Base-by-base conservation (phyloP, 495 filamentous ascomycete genomes). In the Ascobolus immersus region DNA sequence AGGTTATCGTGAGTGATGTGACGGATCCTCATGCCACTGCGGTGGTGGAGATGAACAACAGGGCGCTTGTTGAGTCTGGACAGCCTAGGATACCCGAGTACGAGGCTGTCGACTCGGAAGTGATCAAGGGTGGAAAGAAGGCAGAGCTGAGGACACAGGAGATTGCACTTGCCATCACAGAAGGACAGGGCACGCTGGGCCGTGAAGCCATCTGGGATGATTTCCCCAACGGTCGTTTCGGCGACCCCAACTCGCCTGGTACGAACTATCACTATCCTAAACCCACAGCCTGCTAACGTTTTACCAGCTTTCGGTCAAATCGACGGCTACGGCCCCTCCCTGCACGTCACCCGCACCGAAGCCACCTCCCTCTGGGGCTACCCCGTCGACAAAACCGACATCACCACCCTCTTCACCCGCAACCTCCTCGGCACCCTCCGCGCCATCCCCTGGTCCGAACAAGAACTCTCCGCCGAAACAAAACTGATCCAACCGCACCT, bases 161-260 rank as follows among this genome's bases (percentile, higher is more conserved):
- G 33, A 17, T 48, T 34, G 44, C 80, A 4, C 65, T 93, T 12
- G 77, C 78, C 13, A 92, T 92, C 34, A 89, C 82, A 0, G 80
- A 92, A 58, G 82, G 82, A 3, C 69, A 84, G 41, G 82, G 82
- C 24, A 59, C 75, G n/a, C 62, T 92, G 9, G 86, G 84, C 21
- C 62, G 89, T 39, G 89, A 93, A 56, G 89, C 89, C 15, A 94
- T 86, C 4, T 96, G 86, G 86, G 86, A 96, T 49, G 86, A 96
- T 55, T 96, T 73, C 56, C 86, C 89, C 34, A 96, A 96, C 60
- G 89, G 86, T 17, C 69, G 86, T 28, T 96, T 84, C 71, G 86
- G 86, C 48, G 84, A 93, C 48, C 78, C 84, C 2, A 63, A 72
- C 17, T 82, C 74, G 11, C 73, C 77, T n/a, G n/a, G n/a, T n/a